Evolutionary conservation across 2,329 filamentous ascomycete species (phyloP), one percentile per base, ranked within the genome.

Genomic region (Pseudonectria buxi): DNA sequence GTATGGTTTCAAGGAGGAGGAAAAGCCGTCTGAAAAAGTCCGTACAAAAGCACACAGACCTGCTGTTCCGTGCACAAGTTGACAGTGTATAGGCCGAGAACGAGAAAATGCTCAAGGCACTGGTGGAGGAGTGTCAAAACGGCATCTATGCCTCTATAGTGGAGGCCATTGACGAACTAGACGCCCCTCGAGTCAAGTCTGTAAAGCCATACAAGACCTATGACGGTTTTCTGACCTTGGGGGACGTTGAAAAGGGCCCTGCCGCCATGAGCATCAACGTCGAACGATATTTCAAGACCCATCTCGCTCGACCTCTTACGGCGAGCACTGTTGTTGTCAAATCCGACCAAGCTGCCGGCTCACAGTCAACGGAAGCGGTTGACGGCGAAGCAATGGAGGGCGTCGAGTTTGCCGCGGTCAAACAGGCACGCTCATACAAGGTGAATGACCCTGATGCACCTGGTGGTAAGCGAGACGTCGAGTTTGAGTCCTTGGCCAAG

Each of bases 1-100:
- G 3, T 95, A 83, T 54, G 89, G 89, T 28, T 85, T 86, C 56
- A 94, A 94, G 58, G 90, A 96, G 63, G 88, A 95, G 58, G 76
- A 84, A 45, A 98, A 98, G 57, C 65, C 81, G 13, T 46, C 58
- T 1, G 57, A 61, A 33, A 96, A 96, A 71, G 80, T 82, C 53
- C 27, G 35, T 33, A 37, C n/a, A 14, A n/a, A 5, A 14, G 13
- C 11, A 5, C 25, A 6, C n/a, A 3, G 9, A 14, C 3, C 3
- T 2, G 1, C 3, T 7, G 13, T 10, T 29, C 11, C 26, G n/a
- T 6, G n/a, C 36, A 54, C 15, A 51, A 30, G 7, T 27, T 26
- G 15, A 7, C 3, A 16, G 10, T 9, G 12, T 6, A 14, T 29
- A 66, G 63, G 54, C 55, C 54, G 62, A 72, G 30, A 95, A 94